These are phyloP conservation scores for Apium graveolens DNA, from an alignment of 129 eudicot genomes.

Conservation along the genomic window DNA sequence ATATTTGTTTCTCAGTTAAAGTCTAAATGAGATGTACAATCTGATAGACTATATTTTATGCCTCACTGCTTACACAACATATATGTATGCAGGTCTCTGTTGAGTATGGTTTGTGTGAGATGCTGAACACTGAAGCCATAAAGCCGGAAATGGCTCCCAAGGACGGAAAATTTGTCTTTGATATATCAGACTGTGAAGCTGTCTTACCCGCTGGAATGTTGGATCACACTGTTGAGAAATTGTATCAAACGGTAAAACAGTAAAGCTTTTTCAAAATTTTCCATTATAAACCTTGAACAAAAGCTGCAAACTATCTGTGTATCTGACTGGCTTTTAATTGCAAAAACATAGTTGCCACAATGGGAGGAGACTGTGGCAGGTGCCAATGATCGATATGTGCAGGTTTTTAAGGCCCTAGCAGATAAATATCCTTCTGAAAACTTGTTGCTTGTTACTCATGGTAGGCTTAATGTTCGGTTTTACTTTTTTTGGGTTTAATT, in stretches of 20 bases:
- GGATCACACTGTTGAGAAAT: constrained; percentile 39
- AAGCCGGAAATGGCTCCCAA: constrained; percentile 61
- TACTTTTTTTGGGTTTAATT: not conserved
- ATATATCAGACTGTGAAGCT: constrained; percentile 61
- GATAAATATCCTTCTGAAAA: constrained; percentile 84
- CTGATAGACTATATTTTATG: not conserved
- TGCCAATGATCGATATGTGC: constrained; percentile 59
- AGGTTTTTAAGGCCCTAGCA: constrained; percentile 64
- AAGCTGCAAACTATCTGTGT: not conserved
- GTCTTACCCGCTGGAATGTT: constrained; percentile 62
- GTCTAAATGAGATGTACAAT: not conserved
- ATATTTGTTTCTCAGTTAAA: not conserved
- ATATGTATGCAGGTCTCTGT: constrained; percentile 56
- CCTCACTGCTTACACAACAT: not conserved
- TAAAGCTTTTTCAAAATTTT: not conserved
- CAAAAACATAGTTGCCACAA: constrained; percentile 42
- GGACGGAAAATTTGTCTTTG: constrained; percentile 67
- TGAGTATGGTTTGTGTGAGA: constrained; percentile 92
- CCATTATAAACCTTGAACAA: not conserved
- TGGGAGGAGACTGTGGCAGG: constrained; percentile 36
- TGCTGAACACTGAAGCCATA: constrained; percentile 69
- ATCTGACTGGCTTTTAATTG: not conserved
- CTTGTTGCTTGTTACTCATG: constrained; percentile 86
- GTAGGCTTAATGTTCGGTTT: constrained; percentile 22
- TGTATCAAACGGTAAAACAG: constrained; percentile 56